Percentiles rank a stretch among this genome's conserved stretches.
phyloP scores from a whole-genome alignment of 1,284 basidiomycete genomes.

The Entoloma clypeatum region DNA sequence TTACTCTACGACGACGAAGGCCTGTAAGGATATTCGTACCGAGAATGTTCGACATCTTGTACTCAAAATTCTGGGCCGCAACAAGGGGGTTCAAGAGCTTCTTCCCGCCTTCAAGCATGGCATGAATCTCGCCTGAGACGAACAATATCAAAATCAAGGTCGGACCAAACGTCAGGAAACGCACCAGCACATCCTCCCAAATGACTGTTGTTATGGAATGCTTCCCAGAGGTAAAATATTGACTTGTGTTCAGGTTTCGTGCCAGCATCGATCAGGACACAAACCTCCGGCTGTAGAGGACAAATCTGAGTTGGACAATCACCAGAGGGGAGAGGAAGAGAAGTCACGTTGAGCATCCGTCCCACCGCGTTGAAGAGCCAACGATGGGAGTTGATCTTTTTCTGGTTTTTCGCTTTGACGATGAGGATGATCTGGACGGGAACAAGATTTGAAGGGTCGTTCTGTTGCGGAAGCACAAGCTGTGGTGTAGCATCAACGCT shows the following conservation, averaged over 20 bases:
- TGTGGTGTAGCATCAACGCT: conserved; percentile 88
- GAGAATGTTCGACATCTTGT: conserved; percentile 95
- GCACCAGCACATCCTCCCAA: conserved; percentile 47
- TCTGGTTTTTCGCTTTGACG: conserved; percentile 95
- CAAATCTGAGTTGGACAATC: background rate
- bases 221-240: conserved; percentile 97
- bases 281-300: conserved; percentile 71
- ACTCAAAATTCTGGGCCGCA: conserved; percentile 98
- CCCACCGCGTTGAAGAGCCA: conserved; percentile 99
- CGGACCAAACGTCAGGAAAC: conserved; percentile 6
- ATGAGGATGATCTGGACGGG: conserved; percentile 96
- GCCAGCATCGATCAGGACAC: conserved; percentile 89
- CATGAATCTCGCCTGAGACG: conserved; percentile 78
- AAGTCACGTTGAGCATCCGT: conserved; percentile 63
- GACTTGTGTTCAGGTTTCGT: conserved; percentile 96
- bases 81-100: conserved; percentile 93
- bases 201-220: conserved; percentile 69
- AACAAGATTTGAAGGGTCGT: conserved; percentile 87
- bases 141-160: background rate
- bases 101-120: conserved; percentile 89
- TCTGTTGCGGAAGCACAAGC: conserved; percentile 84
- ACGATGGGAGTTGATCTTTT: conserved; percentile 96
- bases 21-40: conserved; percentile 40
- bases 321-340: background rate
- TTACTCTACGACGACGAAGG: background rate